Percentiles rank a stretch among this genome's conserved stretches.
Evolutionary conservation across 257 asterid genomes (phyloP).

Genomic region (Nicotiana paniculata): DNA sequence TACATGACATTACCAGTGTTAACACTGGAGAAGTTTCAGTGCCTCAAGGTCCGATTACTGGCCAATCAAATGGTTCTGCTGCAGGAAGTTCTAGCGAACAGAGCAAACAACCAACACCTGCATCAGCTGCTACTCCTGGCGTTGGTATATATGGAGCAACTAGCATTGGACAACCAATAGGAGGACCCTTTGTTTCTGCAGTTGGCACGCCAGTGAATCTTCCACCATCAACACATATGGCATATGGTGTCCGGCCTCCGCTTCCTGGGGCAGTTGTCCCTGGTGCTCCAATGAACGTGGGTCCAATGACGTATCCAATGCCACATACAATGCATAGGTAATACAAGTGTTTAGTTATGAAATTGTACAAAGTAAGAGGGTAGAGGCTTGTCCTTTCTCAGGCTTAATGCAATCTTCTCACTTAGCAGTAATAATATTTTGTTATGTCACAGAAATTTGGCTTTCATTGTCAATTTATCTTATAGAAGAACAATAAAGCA

Average conservation of each 20-base stretch:
- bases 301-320: slow-evolving; percentile 38
- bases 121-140: slow-evolving; percentile 32
- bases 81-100: slow-evolving; percentile 40
- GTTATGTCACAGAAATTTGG: background rate
- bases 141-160: slow-evolving; percentile 53
- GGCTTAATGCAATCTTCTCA: background rate
- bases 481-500: background rate
- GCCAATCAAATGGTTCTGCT: slow-evolving; percentile 44
- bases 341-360: background rate
- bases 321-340: slow-evolving; percentile 52
- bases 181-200: slow-evolving; percentile 60
- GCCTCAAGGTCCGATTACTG: slow-evolving; percentile 73
- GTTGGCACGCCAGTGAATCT: slow-evolving; percentile 76
- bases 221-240: slow-evolving; percentile 50
- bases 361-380: slow-evolving; percentile 2
- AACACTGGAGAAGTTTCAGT: slow-evolving; percentile 51
- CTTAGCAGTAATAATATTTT: slow-evolving; percentile 1
- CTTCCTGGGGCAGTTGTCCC: slow-evolving; percentile 47
- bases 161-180: slow-evolving; percentile 68
- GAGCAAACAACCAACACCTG: slow-evolving; percentile 32
- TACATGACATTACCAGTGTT: slow-evolving; percentile 86
- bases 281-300: slow-evolving; percentile 35
- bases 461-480: background rate
- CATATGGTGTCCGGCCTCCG: slow-evolving; percentile 48
- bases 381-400: slow-evolving; percentile 3